Evolutionary conservation across 805 yeast species (phyloP).

Genomic region (Naumovozyma castellii): DNA sequence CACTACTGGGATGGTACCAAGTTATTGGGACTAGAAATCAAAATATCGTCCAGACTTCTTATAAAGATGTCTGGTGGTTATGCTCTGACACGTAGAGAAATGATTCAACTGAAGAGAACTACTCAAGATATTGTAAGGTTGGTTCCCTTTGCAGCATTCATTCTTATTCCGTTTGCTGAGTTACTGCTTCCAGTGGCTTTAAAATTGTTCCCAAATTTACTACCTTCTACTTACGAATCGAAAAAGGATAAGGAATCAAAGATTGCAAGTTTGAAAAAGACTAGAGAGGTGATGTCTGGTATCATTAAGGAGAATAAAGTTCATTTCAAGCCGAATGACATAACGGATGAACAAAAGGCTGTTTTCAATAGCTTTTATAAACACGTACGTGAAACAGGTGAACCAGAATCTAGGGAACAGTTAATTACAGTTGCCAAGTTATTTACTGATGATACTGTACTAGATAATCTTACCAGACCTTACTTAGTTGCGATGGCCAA

Average conservation of each 20-base stretch:
- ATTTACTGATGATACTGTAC: slow-evolving; percentile 86
- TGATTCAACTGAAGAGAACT: slow-evolving; percentile 79
- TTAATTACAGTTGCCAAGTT: slow-evolving; percentile 75
- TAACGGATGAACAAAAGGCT: slow-evolving; percentile 60
- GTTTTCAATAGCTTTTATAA: slow-evolving; percentile 74
- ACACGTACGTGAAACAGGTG: slow-evolving; percentile 54
- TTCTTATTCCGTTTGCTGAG: slow-evolving; percentile 91
- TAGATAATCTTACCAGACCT: slow-evolving; percentile 86
- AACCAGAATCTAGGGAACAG: slow-evolving; percentile 57
- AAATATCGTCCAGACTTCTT: slow-evolving; percentile 70
- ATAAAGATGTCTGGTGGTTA: slow-evolving; percentile 83
- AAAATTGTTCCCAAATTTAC: slow-evolving; percentile 83
- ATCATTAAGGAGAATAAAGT: slow-evolving; percentile 58
- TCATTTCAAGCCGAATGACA: slow-evolving; percentile 58
- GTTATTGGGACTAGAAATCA: slow-evolving; percentile 80
- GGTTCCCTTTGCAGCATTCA: slow-evolving; percentile 87
- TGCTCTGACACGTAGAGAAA: slow-evolving; percentile 83
- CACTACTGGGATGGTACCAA: slow-evolving; percentile 97
- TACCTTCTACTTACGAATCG: slow-evolving; percentile 87
- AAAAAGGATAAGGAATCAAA: slow-evolving; percentile 51
- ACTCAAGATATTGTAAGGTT: slow-evolving; percentile 74
- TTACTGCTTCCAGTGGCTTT: slow-evolving; percentile 79
- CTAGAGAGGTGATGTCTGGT: slow-evolving; percentile 54
- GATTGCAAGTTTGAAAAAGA: slow-evolving; percentile 44
- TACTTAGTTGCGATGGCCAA: slow-evolving; percentile 87